phyloP scores from a whole-genome alignment of 225 moss, liverwort and hornwort species.

The Pseudoscleropodium purum region DNA sequence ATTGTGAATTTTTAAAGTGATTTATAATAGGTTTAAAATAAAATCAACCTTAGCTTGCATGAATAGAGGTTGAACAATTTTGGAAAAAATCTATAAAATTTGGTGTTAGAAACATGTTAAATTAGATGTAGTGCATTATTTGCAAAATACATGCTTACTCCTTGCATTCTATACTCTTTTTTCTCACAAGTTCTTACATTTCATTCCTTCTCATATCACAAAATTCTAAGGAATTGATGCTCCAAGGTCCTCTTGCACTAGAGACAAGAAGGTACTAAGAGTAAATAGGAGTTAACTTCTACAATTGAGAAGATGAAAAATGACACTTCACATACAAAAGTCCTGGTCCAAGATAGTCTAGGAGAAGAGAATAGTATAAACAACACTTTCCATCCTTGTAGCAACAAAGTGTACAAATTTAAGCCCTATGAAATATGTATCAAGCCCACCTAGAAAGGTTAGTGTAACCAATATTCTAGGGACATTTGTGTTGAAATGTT shows the following conservation, averaged over 20 bases:
- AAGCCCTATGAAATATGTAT: background rate
- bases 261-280: background rate
- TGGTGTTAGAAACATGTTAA: background rate
- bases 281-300: background rate
- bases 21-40: background rate
- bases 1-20: background rate
- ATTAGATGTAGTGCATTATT: background rate
- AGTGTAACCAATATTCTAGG: accelerated
- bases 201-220: background rate
- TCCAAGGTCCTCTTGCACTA: background rate
- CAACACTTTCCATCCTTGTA: background rate
- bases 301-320: background rate
- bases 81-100: background rate
- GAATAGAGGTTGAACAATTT: too few relatives aligned
- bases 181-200: background rate
- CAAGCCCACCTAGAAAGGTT: background rate
- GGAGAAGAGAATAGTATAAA: accelerated
- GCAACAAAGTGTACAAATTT: background rate
- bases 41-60: too few relatives aligned
- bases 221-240: background rate
- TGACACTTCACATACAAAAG: background rate
- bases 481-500: background rate
- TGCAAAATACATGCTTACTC: background rate
- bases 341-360: accelerated
- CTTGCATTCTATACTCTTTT: background rate